Evolutionary conservation across 2,329 filamentous ascomycete species (phyloP).

Genomic region (Cordyceps tenuipes): DNA sequence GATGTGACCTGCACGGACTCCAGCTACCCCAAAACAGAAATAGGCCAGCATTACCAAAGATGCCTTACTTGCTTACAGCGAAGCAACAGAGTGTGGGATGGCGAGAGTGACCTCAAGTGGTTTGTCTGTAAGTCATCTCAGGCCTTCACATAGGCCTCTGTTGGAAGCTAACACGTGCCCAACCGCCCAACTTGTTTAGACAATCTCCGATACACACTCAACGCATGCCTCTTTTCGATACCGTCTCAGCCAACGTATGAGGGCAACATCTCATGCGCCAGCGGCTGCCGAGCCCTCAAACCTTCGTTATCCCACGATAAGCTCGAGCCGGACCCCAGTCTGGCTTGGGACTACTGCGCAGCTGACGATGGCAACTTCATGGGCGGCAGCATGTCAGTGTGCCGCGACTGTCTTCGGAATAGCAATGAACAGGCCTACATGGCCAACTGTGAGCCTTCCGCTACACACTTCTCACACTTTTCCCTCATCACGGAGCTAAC

Average conservation of each 20-base stretch:
- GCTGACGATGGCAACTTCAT: slow-evolving; percentile 28
- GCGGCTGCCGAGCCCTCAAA: slow-evolving; percentile 33
- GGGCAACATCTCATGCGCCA: slow-evolving; percentile 32
- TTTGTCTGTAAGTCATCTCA: slow-evolving; percentile 37
- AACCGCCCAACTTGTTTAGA: slow-evolving; percentile 28
- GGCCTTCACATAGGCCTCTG: neutral
- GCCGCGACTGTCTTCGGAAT: slow-evolving; percentile 35
- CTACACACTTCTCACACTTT: neutral
- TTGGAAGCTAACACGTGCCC: neutral
- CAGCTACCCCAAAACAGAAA: slow-evolving; percentile 28
- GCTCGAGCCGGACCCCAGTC: slow-evolving; percentile 18
- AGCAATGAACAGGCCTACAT: slow-evolving; percentile 34
- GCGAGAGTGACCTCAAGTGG: slow-evolving; percentile 36
- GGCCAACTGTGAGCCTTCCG: slow-evolving; percentile 37
- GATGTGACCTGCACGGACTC: slow-evolving; percentile 40
- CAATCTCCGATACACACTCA: slow-evolving; percentile 40
- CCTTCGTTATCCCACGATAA: slow-evolving; percentile 27
- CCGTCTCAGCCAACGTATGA: slow-evolving; percentile 25
- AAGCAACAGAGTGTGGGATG: slow-evolving; percentile 30
- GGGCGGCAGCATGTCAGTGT: slow-evolving; percentile 25
- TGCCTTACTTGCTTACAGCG: slow-evolving; percentile 40
- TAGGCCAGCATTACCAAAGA: slow-evolving; percentile 37
- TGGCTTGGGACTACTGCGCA: slow-evolving; percentile 33
- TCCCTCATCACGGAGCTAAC: neutral
- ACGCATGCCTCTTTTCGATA: slow-evolving; percentile 35